These are phyloP conservation scores for Eucalyptus regnans DNA, from an alignment of 345 rosid genomes.

Conservation along the genomic window DNA sequence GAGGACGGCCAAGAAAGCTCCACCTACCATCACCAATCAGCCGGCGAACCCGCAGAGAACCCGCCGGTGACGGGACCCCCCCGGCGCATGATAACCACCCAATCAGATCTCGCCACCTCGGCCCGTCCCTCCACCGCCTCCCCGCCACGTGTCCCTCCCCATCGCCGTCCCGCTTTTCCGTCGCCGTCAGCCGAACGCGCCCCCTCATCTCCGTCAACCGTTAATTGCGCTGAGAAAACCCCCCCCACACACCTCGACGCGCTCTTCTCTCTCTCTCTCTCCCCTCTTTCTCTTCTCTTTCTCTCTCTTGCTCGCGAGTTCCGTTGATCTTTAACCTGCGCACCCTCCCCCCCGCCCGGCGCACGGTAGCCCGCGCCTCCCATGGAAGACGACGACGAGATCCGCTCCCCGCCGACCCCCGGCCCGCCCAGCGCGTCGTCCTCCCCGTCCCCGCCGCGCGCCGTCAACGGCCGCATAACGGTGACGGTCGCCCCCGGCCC, in stretches of 20 bases:
- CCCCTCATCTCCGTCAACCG: slow-evolving; percentile 17
- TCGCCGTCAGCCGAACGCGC: slow-evolving; percentile 25
- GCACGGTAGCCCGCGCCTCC: not conserved
- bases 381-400: slow-evolving; percentile 59
- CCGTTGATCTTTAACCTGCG: not conserved
- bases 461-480: slow-evolving; percentile 30
- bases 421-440: not conserved
- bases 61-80: slow-evolving; percentile 39
- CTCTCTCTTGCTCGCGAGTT: not conserved
- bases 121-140: slow-evolving; percentile 6
- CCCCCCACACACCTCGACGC: not conserved
- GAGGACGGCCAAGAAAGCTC: not conserved
- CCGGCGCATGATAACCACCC: not conserved
- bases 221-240: not conserved
- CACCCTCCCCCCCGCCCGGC: not conserved
- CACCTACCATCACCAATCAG: not conserved
- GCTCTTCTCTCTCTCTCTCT: not conserved
- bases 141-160: slow-evolving; percentile 41
- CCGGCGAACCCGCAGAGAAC: not conserved
- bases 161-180: slow-evolving; percentile 12
- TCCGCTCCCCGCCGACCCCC: slow-evolving; percentile 12
- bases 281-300: not conserved
- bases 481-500: slow-evolving; percentile 27
- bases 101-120: not conserved
- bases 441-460: slow-evolving; percentile 12